Evolutionary conservation across 805 yeast genomes (phyloP), one percentile per base, ranked within the genome.

Genomic region (Pichia phayaonensis): DNA sequence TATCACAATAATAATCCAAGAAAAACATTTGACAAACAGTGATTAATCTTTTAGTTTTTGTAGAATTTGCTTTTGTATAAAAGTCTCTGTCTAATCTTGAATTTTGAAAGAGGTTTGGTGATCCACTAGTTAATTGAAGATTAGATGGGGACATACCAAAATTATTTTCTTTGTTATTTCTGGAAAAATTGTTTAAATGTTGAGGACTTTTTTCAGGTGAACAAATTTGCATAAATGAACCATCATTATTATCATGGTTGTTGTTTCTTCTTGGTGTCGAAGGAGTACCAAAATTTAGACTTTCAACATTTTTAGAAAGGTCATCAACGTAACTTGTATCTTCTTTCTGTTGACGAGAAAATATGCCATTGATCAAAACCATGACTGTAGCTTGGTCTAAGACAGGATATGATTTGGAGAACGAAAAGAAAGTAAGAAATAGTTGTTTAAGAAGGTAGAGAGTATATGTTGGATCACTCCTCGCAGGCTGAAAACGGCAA

Each of bases 21-120:
- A 94, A 94, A 69, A 85, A 95, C 80, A 90, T 79, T 64, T 92
- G 97, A 40, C 96, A 86, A 26, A 94, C 97, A 46, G 90, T 85
- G 10, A 90, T 95, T 53, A 88, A 71, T 53, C 99, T 75, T 62
- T 84, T 85, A 1, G 95, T 88, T 61, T 88, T 88, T 46, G 86
- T 83, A 43, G 80, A 76, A 52, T 80, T 76, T 8, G 90, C 85
- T 61, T 78, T 79, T 49, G 66, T 61, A 54, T 75, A 72, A 58
- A 83, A 81, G 26, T 80, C 85, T 38, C 65, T 58, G 27, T 55
- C 61, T 21, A 64, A 50, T 45, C 68, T 59, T 13, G 61, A 61
- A 55, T 29, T 54, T 51, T 29, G 59, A 57, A 54, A 46, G 10
- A 42, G 16, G 13, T 39, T 48, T 16, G 45, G 23, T 18, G 54